Evolutionary conservation across 2,329 filamentous ascomycete species (phyloP).

Genomic region (Paecilomyces dactylethromorphus): DNA sequence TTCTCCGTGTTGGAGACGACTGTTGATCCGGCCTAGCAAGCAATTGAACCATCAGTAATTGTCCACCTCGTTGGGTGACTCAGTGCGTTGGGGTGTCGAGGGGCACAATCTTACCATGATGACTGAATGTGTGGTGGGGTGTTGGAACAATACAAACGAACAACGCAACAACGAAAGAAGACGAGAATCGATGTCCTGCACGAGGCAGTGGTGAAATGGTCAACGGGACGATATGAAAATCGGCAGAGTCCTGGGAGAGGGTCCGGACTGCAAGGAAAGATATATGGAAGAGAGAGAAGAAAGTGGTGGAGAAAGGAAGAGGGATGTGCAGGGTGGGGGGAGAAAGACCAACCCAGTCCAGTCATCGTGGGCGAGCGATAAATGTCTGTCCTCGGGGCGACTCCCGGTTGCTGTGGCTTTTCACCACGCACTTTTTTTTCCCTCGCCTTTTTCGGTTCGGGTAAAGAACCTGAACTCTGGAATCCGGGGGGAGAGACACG

Average conservation of each 20-base stretch:
- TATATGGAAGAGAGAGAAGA: constrained; percentile 18
- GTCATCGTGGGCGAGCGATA: neutral
- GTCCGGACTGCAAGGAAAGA: constrained; percentile 9
- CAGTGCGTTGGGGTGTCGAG: constrained; percentile 18
- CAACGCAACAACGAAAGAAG: constrained; percentile 2
- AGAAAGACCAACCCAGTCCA: neutral
- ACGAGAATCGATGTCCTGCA: constrained; percentile 7
- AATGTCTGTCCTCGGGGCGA: neutral
- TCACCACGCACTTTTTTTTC: neutral
- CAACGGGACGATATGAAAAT: constrained; percentile 2
- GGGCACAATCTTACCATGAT: constrained; percentile 19
- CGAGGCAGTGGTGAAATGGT: constrained; percentile 1
- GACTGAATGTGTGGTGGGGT: constrained; percentile 6
- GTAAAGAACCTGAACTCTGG: neutral
- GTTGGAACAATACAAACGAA: neutral
- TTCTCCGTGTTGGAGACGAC: constrained; percentile 42
- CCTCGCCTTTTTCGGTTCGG: neutral
- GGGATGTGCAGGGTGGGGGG: neutral
- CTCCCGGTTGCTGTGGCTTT: neutral
- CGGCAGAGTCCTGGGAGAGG: constrained; percentile 8
- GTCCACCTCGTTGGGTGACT: neutral
- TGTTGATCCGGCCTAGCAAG: constrained; percentile 31
- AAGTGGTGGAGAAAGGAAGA: constrained; percentile 12
- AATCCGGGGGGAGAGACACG: neutral
- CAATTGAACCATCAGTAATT: neutral